Conservation (phyloP, 305 asterid genomes). For the Solanum hybrid region DNA sequence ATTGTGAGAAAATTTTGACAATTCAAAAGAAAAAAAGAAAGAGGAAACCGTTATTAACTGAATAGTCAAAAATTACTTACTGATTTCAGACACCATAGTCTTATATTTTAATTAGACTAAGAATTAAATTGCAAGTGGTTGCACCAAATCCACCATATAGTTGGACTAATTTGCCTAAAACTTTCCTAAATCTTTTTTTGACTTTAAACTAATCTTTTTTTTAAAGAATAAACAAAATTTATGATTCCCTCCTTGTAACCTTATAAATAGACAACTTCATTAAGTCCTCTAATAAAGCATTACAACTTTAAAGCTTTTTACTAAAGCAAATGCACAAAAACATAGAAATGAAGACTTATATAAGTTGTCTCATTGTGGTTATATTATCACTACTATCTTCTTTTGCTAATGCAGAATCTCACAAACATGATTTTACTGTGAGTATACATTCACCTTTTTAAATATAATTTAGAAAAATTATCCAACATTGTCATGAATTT, state of each 20-base stretch:
- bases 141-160: conserved; percentile 25
- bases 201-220: not conserved
- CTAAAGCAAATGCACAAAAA: not conserved
- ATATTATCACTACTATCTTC: conserved; percentile 6
- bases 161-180: conserved; percentile 10
- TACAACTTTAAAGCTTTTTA: not conserved
- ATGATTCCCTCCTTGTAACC: not conserved
- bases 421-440: conserved; percentile 27
- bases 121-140: conserved; percentile 15
- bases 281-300: not conserved
- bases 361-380: conserved; percentile 3
- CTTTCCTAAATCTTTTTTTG: not conserved
- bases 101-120: not conserved
- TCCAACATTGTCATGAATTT: not conserved
- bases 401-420: conserved; percentile 24
- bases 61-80: not conserved
- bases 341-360: not conserved
- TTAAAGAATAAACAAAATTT: not conserved
- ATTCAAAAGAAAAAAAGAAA: not conserved
- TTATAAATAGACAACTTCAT: not conserved
- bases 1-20: not conserved
- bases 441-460: not conserved
- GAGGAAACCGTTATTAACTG: not conserved
- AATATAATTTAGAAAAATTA: not conserved
- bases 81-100: not conserved